Evolutionary conservation across 2,329 filamentous ascomycete genomes (phyloP), one percentile per base, ranked within the genome.

Genomic region (Fusarium beomiforme): DNA sequence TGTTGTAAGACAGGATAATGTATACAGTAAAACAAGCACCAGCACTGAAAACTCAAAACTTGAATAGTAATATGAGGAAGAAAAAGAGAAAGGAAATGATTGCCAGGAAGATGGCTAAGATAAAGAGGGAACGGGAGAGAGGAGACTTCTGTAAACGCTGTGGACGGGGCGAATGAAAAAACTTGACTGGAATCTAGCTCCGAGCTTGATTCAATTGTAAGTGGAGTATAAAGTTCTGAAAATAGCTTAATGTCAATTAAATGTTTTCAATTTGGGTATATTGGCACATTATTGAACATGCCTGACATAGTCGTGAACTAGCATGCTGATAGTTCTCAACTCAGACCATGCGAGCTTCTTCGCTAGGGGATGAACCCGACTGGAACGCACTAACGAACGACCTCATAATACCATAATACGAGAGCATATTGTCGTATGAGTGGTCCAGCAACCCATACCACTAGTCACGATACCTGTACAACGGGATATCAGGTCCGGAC

Each of bases 341-440:
- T n/a, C 5, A 6, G n/a, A n/a, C n/a, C n/a, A n/a, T n/a, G 7
- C 10, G 26, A 47, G 2, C 6, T 1, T 7, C 3, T 23, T 24
- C 0, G n/a, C n/a, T n/a, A 3, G 23, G 29, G 11, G 11, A 10
- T 7, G 3, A 19, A 5, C 23, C 29, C 46, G 21, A 34, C 23
- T 50, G 21, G 46, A 6, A 2, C 29, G 21, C 21, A 12, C 34
- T 8, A 16, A n/a, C n/a, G n/a, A n/a, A n/a, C n/a, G n/a, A n/a
- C n/a, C n/a, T n/a, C 4, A 14, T 1, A 14, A 8, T 19, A 21
- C 12, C n/a, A 49, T 0, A 6, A 49, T 33, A n/a, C n/a, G 29
- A 49, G n/a, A 23, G 2, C 11, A 19, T 3, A 49, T 23, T 29
- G 5, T 11, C 8, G 5, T 3, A 9, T 23, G 8, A 49, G 16